Evolutionary conservation across 805 yeast genomes (phyloP).

Genomic region (Monosporozyma unispora): DNA sequence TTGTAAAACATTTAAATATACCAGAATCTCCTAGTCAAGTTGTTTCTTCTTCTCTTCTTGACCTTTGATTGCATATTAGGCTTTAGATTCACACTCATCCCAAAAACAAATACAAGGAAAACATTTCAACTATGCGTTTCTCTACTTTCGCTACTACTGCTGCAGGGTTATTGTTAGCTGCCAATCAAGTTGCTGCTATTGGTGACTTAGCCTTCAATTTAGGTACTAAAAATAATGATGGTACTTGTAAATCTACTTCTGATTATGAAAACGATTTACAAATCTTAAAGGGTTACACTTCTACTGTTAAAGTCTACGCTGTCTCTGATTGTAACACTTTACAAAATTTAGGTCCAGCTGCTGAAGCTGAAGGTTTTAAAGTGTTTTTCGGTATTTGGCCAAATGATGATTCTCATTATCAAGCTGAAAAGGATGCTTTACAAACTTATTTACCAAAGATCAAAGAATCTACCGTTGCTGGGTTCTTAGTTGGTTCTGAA

Average conservation of each 20-base stretch:
- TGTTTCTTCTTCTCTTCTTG: background rate
- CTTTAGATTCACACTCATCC: no score
- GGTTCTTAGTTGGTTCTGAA: slow-evolving; percentile 89
- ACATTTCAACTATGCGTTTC: slow-evolving; percentile 21
- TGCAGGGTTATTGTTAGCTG: slow-evolving; percentile 30
- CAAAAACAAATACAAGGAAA: background rate
- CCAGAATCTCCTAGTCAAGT: no score
- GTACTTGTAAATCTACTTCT: slow-evolving; percentile 62
- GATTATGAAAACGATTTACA: slow-evolving; percentile 67
- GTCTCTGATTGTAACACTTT: slow-evolving; percentile 91
- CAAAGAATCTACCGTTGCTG: slow-evolving; percentile 59
- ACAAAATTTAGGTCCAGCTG: slow-evolving; percentile 77
- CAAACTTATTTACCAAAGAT: slow-evolving; percentile 60
- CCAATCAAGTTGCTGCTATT: slow-evolving; percentile 44
- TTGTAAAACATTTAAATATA: background rate
- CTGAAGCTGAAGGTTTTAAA: slow-evolving; percentile 66
- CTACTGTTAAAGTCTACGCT: slow-evolving; percentile 75
- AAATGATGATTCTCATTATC: slow-evolving; percentile 69
- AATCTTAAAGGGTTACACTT: slow-evolving; percentile 48
- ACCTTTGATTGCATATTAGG: no score
- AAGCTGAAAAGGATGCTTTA: slow-evolving; percentile 67
- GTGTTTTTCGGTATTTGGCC: slow-evolving; percentile 91
- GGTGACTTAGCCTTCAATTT: slow-evolving; percentile 78
- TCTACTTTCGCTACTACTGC: slow-evolving; percentile 39
- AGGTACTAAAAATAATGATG: slow-evolving; percentile 70